A percentile compares a stretch with the other conserved stretches of the same genome.
These are phyloP conservation scores for Aspergillus sclerotialis DNA, from an alignment of 2,329 filamentous ascomycete genomes.

Conservation along the genomic window DNA sequence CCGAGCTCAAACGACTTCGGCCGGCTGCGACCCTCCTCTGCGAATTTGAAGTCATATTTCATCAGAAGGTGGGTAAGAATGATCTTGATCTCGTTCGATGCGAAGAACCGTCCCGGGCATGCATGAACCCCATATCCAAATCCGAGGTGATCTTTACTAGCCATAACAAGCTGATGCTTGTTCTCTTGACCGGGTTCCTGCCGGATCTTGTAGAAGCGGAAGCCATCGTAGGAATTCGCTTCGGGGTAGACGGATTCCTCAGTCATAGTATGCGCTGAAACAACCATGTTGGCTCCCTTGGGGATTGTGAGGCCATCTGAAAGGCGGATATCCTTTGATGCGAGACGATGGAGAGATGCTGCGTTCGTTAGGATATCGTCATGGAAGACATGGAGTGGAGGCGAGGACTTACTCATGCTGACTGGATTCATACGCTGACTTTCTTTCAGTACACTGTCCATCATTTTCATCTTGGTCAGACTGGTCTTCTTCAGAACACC, in stretches of 20 bases:
- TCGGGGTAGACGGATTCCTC: slow-evolving; percentile 22
- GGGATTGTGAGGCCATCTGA: slow-evolving; percentile 24
- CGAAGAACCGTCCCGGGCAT: slow-evolving; percentile 51
- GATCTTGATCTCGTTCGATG: slow-evolving; percentile 51
- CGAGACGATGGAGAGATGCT: slow-evolving; percentile 21
- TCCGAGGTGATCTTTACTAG: slow-evolving; percentile 20
- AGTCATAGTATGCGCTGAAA: slow-evolving; percentile 20
- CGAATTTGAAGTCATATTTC: slow-evolving; percentile 48
- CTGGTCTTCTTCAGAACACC: slow-evolving; percentile 19
- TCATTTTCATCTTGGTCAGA: slow-evolving; percentile 9
- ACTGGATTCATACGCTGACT: slow-evolving; percentile 22
- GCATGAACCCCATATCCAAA: slow-evolving; percentile 33
- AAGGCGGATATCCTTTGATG: slow-evolving; percentile 15
- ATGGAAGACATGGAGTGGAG: background rate
- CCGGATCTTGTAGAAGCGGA: slow-evolving; percentile 26
- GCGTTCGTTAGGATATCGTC: background rate
- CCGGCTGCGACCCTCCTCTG: slow-evolving; percentile 23
- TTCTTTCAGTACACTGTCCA: slow-evolving; percentile 20
- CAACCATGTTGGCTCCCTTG: slow-evolving; percentile 16
- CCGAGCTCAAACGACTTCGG: slow-evolving; percentile 42
- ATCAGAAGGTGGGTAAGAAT: slow-evolving; percentile 45
- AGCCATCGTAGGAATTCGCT: slow-evolving; percentile 25
- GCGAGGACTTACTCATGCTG: slow-evolving; percentile 15
- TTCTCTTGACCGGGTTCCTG: slow-evolving; percentile 23
- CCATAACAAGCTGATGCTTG: slow-evolving; percentile 22